Conservation (phyloP, 2,329 filamentous ascomycete species). For the Cladosporium sp. region DNA sequence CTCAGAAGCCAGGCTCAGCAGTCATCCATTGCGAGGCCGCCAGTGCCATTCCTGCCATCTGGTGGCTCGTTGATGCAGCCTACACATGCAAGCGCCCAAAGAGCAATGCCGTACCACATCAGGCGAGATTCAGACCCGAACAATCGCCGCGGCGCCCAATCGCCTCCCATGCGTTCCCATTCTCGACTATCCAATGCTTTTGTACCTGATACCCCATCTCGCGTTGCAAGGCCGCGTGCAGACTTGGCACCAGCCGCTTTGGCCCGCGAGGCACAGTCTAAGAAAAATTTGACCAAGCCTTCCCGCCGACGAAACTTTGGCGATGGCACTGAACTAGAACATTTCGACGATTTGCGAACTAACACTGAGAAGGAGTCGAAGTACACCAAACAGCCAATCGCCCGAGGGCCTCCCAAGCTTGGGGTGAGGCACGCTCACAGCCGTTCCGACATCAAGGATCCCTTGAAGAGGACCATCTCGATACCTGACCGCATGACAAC, state of each 20-base stretch:
- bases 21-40: conserved; percentile 41
- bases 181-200: conserved; percentile 46
- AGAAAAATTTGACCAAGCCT: conserved; percentile 71
- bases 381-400: conserved; percentile 74
- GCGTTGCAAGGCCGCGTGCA: conserved; percentile 31
- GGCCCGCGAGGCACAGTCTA: conserved; percentile 51
- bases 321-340: conserved; percentile 86
- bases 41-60: conserved; percentile 73
- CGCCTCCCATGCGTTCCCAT: conserved; percentile 42
- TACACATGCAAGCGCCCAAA: conserved; percentile 71
- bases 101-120: conserved; percentile 58
- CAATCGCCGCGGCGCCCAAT: conserved; percentile 36
- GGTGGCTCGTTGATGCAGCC: conserved; percentile 69
- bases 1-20: conserved; percentile 42
- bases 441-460: conserved; percentile 28
- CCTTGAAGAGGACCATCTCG: conserved; percentile 23
- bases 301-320: conserved; percentile 71
- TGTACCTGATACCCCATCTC: conserved; percentile 48
- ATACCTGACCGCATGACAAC: conserved; percentile 45
- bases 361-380: conserved; percentile 76
- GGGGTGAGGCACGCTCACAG: conserved; percentile 26
- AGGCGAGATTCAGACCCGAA: conserved; percentile 76
- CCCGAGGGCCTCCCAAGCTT: conserved; percentile 60
- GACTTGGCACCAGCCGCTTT: conserved; percentile 48
- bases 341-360: conserved; percentile 91